Conservation (phyloP, 129 eudicot genomes). For the Logfia minima region DNA sequence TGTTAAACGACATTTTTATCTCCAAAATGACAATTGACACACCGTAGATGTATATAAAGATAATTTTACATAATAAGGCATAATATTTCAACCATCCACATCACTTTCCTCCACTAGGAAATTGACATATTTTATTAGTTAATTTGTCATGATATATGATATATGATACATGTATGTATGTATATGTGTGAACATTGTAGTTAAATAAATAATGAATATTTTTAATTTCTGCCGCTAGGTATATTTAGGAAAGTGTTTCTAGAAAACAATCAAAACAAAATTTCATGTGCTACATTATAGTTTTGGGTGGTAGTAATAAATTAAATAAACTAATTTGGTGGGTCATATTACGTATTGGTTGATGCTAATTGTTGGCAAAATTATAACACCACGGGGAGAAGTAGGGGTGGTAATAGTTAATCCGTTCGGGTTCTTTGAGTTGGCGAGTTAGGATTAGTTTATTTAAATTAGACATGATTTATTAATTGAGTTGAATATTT, state of each 20-base stretch:
- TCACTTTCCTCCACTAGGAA: neutral
- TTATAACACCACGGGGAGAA: too few species aligned
- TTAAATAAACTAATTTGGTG: neutral
- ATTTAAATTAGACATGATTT: too few species aligned
- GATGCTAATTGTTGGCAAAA: neutral
- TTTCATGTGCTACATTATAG: neutral
- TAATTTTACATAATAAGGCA: neutral
- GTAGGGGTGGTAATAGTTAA: too few species aligned
- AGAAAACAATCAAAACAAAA: constrained; percentile 5
- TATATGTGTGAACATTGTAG: too few species aligned
- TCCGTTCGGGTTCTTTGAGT: too few species aligned
- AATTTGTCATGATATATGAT: neutral
- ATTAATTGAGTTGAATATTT: too few species aligned
- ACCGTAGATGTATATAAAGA: too few species aligned
- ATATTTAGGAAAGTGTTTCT: neutral
- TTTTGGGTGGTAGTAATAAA: neutral
- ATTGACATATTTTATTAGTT: neutral
- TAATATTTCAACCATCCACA: constrained; percentile 31
- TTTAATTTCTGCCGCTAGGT: neutral
- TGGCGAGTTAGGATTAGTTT: too few species aligned
- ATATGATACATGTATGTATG: too few species aligned
- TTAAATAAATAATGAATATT: too few species aligned
- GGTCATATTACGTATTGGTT: neutral
- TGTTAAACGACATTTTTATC: too few species aligned
- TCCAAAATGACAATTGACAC: too few species aligned